phyloP scores from a whole-genome alignment of 495 filamentous ascomycete species.

The Talaromyces borbonicus region DNA sequence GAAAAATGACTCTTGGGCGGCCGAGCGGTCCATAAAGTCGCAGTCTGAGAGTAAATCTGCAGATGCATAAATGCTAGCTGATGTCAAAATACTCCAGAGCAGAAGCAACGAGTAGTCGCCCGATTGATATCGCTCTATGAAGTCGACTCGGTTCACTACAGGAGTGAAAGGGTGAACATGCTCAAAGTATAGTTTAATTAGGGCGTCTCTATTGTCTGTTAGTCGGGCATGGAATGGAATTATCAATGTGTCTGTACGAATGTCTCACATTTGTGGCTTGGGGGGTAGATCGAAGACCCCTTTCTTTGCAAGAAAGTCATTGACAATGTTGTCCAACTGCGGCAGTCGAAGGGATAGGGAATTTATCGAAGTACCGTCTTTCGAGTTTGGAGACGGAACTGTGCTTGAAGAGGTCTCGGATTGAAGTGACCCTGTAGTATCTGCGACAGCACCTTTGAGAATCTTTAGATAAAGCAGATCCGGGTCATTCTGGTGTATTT shows the following conservation, averaged over 20 bases:
- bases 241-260: constrained; percentile 10
- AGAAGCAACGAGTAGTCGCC: constrained; percentile 11
- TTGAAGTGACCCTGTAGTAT: constrained; percentile 11
- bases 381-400: not conserved
- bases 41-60: constrained; percentile 13
- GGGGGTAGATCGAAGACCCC: constrained; percentile 12
- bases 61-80: constrained; percentile 10
- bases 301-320: constrained; percentile 13
- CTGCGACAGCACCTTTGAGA: constrained; percentile 11
- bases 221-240: constrained; percentile 10
- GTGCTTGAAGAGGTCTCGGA: not conserved
- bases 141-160: constrained; percentile 12
- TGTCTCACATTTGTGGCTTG: constrained; percentile 10
- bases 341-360: constrained; percentile 10
- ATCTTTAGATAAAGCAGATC: constrained; percentile 12
- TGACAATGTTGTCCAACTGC: constrained; percentile 12
- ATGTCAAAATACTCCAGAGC: constrained; percentile 9
- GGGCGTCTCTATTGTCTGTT: constrained; percentile 10
- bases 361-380: constrained; percentile 1
- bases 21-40: constrained; percentile 15
- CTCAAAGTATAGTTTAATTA: constrained; percentile 14
- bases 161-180: constrained; percentile 13
- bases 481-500: constrained; percentile 11
- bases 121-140: constrained; percentile 8
- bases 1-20: constrained; percentile 16